Evolutionary conservation across 2,329 filamentous ascomycete species (phyloP).

Genomic region (Catunica adiposa): DNA sequence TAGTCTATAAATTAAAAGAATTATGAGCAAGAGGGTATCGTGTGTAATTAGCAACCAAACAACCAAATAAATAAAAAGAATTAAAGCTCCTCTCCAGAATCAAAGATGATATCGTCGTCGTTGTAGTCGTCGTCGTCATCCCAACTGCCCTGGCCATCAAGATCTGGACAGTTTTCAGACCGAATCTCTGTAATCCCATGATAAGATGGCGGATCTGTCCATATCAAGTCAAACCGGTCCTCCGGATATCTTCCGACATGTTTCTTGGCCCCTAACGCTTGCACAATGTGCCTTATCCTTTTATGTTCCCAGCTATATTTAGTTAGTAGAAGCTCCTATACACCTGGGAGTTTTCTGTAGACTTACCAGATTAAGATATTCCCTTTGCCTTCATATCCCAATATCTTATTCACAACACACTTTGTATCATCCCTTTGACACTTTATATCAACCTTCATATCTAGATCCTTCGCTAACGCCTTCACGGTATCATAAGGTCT

Average conservation of each 20-base stretch:
- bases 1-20: background rate
- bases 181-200: slow-evolving; percentile 25
- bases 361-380: slow-evolving; percentile 41
- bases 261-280: slow-evolving; percentile 33
- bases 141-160: background rate
- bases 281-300: slow-evolving; percentile 33
- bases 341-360: too few relatives aligned
- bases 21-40: too few relatives aligned
- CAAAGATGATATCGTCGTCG: background rate
- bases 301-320: slow-evolving; percentile 40
- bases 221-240: slow-evolving; percentile 37
- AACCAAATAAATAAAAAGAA: background rate
- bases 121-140: background rate
- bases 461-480: slow-evolving; percentile 38
- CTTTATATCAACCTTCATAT: slow-evolving; percentile 35
- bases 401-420: slow-evolving; percentile 36
- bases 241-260: slow-evolving; percentile 32
- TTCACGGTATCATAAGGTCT: slow-evolving; percentile 41
- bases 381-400: slow-evolving; percentile 29
- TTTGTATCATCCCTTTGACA: slow-evolving; percentile 38
- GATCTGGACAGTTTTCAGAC: slow-evolving; percentile 10
- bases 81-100: background rate
- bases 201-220: slow-evolving; percentile 38
- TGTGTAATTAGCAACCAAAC: too few relatives aligned
- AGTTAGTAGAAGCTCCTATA: background rate